Conservation (phyloP, 371 early-diverging fungal species). For the Apophysomyces sp. region DNA sequence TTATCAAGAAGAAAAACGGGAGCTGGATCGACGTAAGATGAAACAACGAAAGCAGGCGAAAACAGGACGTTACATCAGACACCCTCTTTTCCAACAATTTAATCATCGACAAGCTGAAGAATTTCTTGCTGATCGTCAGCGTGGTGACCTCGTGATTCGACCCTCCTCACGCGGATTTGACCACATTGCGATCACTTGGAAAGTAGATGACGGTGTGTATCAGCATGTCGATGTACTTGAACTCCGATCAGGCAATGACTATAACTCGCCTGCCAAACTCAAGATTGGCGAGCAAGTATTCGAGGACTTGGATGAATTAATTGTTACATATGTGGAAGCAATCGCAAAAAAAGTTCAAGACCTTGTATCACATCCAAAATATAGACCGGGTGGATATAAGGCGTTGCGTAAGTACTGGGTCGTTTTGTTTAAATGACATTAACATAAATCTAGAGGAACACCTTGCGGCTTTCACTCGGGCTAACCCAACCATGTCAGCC, state of each 20-base stretch:
- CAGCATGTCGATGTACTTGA: slow-evolving; percentile 93
- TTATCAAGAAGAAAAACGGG: slow-evolving; percentile 53
- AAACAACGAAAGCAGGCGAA: slow-evolving; percentile 39
- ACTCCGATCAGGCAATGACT: slow-evolving; percentile 69
- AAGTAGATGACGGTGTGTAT: slow-evolving; percentile 79
- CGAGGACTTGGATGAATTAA: slow-evolving; percentile 88
- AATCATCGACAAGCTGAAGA: slow-evolving; percentile 75
- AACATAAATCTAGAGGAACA: slow-evolving; percentile 24
- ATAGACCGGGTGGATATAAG: slow-evolving; percentile 35
- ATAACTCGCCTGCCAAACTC: slow-evolving; percentile 55
- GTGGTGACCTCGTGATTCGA: slow-evolving; percentile 89
- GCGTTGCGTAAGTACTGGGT: slow-evolving; percentile 26
- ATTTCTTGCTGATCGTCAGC: slow-evolving; percentile 61
- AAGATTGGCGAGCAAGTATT: slow-evolving; percentile 66
- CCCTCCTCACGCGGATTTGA: slow-evolving; percentile 88
- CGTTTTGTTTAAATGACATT: not conserved
- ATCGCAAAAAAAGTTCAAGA: slow-evolving; percentile 69
- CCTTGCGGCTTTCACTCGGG: slow-evolving; percentile 33
- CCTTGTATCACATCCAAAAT: slow-evolving; percentile 66
- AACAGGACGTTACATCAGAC: slow-evolving; percentile 65
- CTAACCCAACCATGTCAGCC: slow-evolving; percentile 54
- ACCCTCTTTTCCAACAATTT: slow-evolving; percentile 84
- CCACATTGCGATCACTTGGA: slow-evolving; percentile 93
- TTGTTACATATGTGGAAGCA: slow-evolving; percentile 87
- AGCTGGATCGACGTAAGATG: slow-evolving; percentile 57